These are phyloP conservation scores for Plasmodium vivax DNA, from an alignment of 169 alveolate genomes.

Conservation along the genomic window DNA sequence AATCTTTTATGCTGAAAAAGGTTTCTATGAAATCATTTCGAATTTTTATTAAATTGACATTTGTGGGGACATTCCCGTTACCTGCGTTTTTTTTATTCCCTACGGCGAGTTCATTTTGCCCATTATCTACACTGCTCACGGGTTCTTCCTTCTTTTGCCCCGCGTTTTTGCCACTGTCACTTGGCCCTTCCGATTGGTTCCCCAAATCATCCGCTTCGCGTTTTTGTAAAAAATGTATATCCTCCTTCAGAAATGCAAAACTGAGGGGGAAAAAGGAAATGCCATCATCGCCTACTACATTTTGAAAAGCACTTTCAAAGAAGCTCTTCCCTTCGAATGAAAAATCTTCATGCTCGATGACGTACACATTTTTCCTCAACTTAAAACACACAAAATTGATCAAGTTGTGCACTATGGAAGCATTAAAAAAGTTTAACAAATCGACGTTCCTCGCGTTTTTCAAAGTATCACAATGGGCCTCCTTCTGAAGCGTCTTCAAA, in stretches of 20 bases:
- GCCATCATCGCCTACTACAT: neutral
- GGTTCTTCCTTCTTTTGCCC: neutral
- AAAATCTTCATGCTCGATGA: slow-evolving; percentile 52
- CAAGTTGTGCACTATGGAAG: slow-evolving; percentile 61
- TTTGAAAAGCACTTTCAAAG: slow-evolving; percentile 19
- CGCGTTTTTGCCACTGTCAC: neutral
- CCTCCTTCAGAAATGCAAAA: slow-evolving; percentile 38
- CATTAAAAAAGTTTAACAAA: slow-evolving; percentile 47
- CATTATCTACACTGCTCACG: neutral
- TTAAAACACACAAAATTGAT: slow-evolving; percentile 33
- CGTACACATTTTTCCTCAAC: slow-evolving; percentile 9
- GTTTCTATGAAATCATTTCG: slow-evolving; percentile 49
- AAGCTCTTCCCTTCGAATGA: slow-evolving; percentile 10
- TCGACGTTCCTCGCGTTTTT: slow-evolving; percentile 16
- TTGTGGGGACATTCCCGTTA: neutral
- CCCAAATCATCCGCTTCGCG: neutral
- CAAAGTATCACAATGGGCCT: slow-evolving; percentile 1
- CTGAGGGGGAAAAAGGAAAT: slow-evolving; percentile 24
- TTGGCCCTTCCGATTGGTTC: neutral
- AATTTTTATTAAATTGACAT: slow-evolving; percentile 21
- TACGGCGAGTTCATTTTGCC: neutral
- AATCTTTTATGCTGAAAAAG: slow-evolving; percentile 25
- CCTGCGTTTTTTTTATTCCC: neutral
- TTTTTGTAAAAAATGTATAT: neutral
- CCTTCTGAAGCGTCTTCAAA: slow-evolving; percentile 33